Conservation (phyloP, 176 grass and related monocot genomes). For the Musa troglodytarum region DNA sequence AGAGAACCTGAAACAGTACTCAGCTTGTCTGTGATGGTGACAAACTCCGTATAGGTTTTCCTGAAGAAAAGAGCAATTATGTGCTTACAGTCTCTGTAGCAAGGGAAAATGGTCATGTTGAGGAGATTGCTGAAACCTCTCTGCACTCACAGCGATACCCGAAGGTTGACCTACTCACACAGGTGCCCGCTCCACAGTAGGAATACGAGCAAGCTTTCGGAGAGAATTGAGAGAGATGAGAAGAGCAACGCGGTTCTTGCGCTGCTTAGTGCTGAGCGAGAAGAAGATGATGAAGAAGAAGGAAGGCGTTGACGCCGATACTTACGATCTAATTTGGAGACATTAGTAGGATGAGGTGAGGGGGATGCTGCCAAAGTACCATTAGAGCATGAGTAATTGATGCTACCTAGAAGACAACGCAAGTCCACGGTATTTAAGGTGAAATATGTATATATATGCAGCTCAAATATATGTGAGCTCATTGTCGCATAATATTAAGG, state of each 20-base stretch:
- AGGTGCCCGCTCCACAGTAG: slow-evolving; percentile 68
- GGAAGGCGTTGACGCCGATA: background rate
- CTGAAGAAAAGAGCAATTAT: background rate
- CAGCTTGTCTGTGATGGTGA: background rate
- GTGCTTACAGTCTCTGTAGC: slow-evolving; percentile 61
- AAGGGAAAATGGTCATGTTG: slow-evolving; percentile 59
- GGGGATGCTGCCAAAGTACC: slow-evolving; percentile 15
- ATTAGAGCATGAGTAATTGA: slow-evolving; percentile 49
- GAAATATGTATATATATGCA: background rate
- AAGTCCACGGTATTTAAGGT: background rate
- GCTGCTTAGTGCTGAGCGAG: too few relatives aligned
- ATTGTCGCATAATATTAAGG: too few relatives aligned
- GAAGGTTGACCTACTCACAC: slow-evolving; percentile 41
- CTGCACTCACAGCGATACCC: slow-evolving; percentile 53
- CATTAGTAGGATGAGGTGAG: slow-evolving; percentile 18
- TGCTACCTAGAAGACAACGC: slow-evolving; percentile 39
- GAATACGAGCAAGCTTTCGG: slow-evolving; percentile 42
- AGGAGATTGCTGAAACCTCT: slow-evolving; percentile 73
- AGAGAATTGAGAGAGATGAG: slow-evolving; percentile 2
- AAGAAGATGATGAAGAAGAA: background rate
- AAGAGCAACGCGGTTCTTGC: too few relatives aligned
- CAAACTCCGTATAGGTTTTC: too few relatives aligned
- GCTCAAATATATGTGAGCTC: too few relatives aligned
- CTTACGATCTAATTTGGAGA: slow-evolving; percentile 57
- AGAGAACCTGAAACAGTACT: slow-evolving; percentile 44